phyloP scores from a whole-genome alignment of 2,329 filamentous ascomycete genomes.

The Fusarium annulatum region DNA sequence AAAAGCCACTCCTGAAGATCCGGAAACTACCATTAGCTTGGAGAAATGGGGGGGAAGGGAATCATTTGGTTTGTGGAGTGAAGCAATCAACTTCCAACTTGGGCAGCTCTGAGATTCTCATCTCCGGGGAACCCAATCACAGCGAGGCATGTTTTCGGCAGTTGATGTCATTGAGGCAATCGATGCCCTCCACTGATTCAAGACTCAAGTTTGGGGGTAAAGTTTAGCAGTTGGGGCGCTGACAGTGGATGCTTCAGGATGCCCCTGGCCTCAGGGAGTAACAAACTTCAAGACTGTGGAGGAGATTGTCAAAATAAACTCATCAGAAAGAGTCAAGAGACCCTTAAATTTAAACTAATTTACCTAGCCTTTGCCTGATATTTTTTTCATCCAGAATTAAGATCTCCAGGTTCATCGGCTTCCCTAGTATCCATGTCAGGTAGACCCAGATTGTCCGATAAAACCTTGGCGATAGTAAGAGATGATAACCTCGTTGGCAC shows the following conservation, averaged over 20 bases:
- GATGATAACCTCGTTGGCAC: neutral
- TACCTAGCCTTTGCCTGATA: neutral
- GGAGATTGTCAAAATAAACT: neutral
- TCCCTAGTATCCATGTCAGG: neutral
- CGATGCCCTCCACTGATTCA: neutral
- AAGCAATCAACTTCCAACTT: neutral
- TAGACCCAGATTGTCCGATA: neutral
- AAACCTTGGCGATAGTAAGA: neutral
- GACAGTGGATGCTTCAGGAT: neutral
- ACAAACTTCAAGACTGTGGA: neutral
- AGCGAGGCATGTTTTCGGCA: slow-evolving; percentile 13
- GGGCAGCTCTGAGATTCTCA: slow-evolving; percentile 7
- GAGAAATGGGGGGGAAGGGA: slow-evolving; percentile 17
- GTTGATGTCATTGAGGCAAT: slow-evolving; percentile 17
- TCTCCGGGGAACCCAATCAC: slow-evolving; percentile 21
- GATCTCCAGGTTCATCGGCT: neutral
- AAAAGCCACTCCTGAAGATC: slow-evolving; percentile 43
- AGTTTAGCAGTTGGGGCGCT: neutral
- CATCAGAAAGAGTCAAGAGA: neutral
- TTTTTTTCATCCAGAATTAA: neutral
- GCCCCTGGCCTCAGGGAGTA: neutral
- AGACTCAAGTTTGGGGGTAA: neutral
- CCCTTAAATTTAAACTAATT: neutral
- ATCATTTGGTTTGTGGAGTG: slow-evolving; percentile 22
- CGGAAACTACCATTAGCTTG: slow-evolving; percentile 40